Percentiles rank a stretch among this genome's conserved stretches.
phyloP scores from a whole-genome alignment of 192 early-diverging fungal genomes.

The Linderina pennispora region DNA sequence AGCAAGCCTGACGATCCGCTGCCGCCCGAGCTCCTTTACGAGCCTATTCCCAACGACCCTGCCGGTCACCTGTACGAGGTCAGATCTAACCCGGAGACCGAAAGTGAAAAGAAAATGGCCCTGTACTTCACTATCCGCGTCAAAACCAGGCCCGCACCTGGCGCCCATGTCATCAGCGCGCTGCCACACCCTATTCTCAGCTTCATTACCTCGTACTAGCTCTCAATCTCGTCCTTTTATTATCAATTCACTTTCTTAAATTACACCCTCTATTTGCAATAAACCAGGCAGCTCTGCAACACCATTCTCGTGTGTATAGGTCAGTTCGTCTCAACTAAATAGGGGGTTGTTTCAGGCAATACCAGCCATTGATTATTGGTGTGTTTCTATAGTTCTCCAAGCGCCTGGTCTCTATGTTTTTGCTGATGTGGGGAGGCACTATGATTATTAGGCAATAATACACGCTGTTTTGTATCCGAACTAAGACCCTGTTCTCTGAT shows the following conservation, averaged over 20 bases:
- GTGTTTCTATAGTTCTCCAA: too few species aligned
- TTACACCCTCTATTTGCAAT: slow-evolving; percentile 5
- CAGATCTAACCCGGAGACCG: slow-evolving; percentile 23
- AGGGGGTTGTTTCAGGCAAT: too few species aligned
- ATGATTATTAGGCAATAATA: neutral
- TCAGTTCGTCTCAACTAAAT: neutral
- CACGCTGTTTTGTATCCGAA: too few species aligned
- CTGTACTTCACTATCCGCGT: slow-evolving; percentile 38
- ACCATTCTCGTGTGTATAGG: neutral
- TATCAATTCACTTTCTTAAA: neutral
- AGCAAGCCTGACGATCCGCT: slow-evolving; percentile 21
- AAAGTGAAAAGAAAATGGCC: slow-evolving; percentile 27
- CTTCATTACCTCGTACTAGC: slow-evolving; percentile 36
- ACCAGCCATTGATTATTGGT: too few species aligned
- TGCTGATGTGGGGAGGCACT: neutral
- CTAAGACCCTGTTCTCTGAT: too few species aligned
- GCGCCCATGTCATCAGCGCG: slow-evolving; percentile 14
- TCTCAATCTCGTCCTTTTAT: neutral
- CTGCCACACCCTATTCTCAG: slow-evolving; percentile 36
- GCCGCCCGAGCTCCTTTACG: slow-evolving; percentile 35
- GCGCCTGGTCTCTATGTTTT: too few species aligned
- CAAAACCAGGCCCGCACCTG: slow-evolving; percentile 15
- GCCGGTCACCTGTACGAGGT: slow-evolving; percentile 39
- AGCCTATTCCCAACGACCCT: slow-evolving; percentile 36
- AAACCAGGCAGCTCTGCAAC: neutral